These are phyloP conservation scores for Paramyrothecium sp. DNA, from an alignment of 2,329 filamentous ascomycete species.

Conservation along the genomic window DNA sequence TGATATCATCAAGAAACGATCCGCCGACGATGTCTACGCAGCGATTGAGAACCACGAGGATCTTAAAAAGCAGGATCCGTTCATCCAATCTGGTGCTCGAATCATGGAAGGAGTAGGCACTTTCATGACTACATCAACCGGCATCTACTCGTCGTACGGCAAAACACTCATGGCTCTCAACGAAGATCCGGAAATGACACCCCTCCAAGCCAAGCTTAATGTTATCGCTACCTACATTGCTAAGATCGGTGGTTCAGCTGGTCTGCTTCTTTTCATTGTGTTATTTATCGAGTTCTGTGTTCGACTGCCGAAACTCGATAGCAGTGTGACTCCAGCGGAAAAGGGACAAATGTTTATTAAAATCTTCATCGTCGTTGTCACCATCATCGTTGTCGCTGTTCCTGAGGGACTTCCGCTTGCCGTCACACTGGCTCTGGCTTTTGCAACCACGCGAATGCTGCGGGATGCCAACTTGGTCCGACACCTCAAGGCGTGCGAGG, in stretches of 20 bases:
- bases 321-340: constrained; percentile 55
- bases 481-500: constrained; percentile 74
- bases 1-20: constrained; percentile 67
- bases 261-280: constrained; percentile 77
- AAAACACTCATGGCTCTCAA: constrained; percentile 73
- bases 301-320: constrained; percentile 51
- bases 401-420: constrained; percentile 76
- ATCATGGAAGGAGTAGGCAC: constrained; percentile 77
- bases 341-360: constrained; percentile 79
- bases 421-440: constrained; percentile 74
- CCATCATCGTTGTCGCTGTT: constrained; percentile 77
- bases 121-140: constrained; percentile 72
- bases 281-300: constrained; percentile 84
- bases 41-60: constrained; percentile 66
- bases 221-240: constrained; percentile 75
- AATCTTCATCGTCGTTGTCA: constrained; percentile 76
- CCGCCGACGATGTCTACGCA: constrained; percentile 65
- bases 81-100: constrained; percentile 81
- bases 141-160: constrained; percentile 71
- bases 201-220: constrained; percentile 74
- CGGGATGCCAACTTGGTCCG: constrained; percentile 76
- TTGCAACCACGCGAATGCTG: constrained; percentile 75
- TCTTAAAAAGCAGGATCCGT: constrained; percentile 74
- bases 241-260: constrained; percentile 74
- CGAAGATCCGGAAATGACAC: constrained; percentile 72